These are phyloP conservation scores for Amanita rubescens DNA, from an alignment of 768 basidiomycete species.

Conservation along the genomic window DNA sequence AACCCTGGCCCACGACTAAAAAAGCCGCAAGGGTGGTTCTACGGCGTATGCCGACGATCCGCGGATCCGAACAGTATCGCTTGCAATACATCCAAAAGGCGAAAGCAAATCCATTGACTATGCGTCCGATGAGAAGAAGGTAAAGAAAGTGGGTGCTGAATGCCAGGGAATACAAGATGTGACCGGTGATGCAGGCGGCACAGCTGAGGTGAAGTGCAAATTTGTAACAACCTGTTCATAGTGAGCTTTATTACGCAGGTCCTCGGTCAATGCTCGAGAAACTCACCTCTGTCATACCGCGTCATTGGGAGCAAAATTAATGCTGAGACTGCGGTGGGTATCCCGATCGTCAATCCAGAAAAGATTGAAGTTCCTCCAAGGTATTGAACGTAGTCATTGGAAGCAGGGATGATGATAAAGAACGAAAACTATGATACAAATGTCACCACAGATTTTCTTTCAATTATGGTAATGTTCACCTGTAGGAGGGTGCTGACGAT, in stretches of 20 bases:
- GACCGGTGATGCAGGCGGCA: constrained; percentile 43
- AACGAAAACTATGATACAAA: constrained; percentile 42
- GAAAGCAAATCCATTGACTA: constrained; percentile 53
- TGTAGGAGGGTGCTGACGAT: constrained; percentile 23
- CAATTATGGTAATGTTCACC: background rate
- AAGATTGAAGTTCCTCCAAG: constrained; percentile 65
- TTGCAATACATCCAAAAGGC: constrained; percentile 63
- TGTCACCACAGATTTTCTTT: constrained; percentile 11
- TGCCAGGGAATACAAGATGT: constrained; percentile 54
- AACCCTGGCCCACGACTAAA: constrained; percentile 55
- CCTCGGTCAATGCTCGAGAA: background rate
- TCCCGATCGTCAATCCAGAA: constrained; percentile 60
- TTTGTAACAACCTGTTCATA: constrained; percentile 44
- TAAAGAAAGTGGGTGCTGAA: constrained; percentile 55
- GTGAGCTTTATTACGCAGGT: too few species aligned
- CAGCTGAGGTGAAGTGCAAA: constrained; percentile 50
- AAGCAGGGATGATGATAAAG: constrained; percentile 63
- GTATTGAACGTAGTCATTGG: constrained; percentile 51
- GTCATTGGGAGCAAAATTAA: constrained; percentile 49
- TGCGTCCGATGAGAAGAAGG: constrained; percentile 64
- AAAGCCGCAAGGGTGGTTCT: constrained; percentile 56
- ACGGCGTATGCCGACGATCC: constrained; percentile 57
- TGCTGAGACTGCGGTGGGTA: constrained; percentile 57
- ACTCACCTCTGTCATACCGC: constrained; percentile 45
- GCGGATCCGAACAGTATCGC: constrained; percentile 62